Conservation (phyloP, 352 stramenopile species). For the Phytophthora hibernalis region DNA sequence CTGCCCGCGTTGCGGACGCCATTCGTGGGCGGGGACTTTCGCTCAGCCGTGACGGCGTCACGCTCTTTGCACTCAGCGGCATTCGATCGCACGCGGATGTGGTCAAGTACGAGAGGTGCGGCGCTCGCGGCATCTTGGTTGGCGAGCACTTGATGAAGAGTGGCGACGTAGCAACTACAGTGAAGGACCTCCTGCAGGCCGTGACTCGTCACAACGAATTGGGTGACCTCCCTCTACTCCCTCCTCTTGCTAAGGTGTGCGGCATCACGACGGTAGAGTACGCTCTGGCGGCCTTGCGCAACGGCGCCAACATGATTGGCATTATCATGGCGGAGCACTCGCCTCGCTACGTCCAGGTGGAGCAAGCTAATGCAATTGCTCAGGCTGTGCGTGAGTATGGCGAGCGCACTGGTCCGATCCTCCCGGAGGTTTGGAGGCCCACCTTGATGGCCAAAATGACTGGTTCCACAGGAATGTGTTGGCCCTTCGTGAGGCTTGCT, state of each 20-base stretch:
- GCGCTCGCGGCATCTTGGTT: conserved; percentile 92
- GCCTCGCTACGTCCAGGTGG: conserved; percentile 83
- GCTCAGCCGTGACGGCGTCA: conserved; percentile 81
- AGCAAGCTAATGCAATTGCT: conserved; percentile 92
- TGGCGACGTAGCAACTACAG: conserved; percentile 85
- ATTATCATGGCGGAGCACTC: conserved; percentile 97
- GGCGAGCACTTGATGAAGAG: conserved; percentile 98
- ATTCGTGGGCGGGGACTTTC: conserved; percentile 75
- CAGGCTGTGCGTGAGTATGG: conserved; percentile 94
- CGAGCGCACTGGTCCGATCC: conserved; percentile 84
- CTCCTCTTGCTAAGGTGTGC: conserved; percentile 94
- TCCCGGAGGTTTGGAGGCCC: conserved; percentile 52
- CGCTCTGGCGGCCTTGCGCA: conserved; percentile 90
- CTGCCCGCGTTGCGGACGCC: conserved; percentile 89
- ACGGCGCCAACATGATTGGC: conserved; percentile 96
- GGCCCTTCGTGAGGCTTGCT: conserved; percentile 69
- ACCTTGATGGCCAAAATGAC: conserved; percentile 47
- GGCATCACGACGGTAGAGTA: conserved; percentile 95
- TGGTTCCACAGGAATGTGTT: conserved; percentile 87
- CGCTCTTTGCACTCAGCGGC: conserved; percentile 95
- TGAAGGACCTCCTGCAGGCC: conserved; percentile 77
- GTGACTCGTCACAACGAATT: conserved; percentile 40
- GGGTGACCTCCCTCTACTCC: conserved; percentile 32
- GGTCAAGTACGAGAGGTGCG: conserved; percentile 90
- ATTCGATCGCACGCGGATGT: conserved; percentile 96